These are phyloP conservation scores for Monosporascus sp. DNA, from an alignment of 2,329 filamentous ascomycete genomes.

Conservation along the genomic window DNA sequence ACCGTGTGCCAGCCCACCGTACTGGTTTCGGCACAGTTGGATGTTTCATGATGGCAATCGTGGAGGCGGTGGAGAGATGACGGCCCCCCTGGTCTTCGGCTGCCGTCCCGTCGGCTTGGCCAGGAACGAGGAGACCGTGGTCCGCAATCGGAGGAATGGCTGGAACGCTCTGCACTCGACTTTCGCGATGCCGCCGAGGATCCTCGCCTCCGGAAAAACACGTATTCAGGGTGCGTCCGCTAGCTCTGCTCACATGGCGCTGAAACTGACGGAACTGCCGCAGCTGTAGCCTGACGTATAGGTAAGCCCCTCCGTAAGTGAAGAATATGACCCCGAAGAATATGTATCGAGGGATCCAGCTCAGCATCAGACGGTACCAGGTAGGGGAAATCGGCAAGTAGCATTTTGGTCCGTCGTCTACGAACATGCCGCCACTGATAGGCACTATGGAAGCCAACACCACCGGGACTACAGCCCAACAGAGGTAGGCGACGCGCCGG, in stretches of 20 bases:
- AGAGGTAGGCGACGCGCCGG: constrained; percentile 52
- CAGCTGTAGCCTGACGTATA: constrained; percentile 52
- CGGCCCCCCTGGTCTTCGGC: constrained; percentile 11
- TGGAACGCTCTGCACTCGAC: constrained; percentile 10
- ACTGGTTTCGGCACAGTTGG: constrained; percentile 5
- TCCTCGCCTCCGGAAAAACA: constrained; percentile 3
- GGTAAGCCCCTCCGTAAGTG: constrained; percentile 65
- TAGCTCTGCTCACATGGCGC: constrained; percentile 18
- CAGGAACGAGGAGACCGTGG: constrained; percentile 17
- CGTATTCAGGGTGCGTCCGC: background rate
- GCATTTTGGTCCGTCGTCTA: constrained; percentile 42
- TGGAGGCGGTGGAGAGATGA: constrained; percentile 20
- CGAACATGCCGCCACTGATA: constrained; percentile 22
- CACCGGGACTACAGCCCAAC: constrained; percentile 54
- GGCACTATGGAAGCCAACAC: constrained; percentile 43
- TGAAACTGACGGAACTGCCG: constrained; percentile 31
- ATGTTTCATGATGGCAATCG: constrained; percentile 19
- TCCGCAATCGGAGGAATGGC: constrained; percentile 19
- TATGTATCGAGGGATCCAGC: constrained; percentile 70
- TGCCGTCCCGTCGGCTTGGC: constrained; percentile 6
- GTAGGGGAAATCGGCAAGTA: constrained; percentile 60
- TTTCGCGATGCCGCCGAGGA: constrained; percentile 5
- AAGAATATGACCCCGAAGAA: constrained; percentile 59
- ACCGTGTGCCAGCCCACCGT: constrained; percentile 6
- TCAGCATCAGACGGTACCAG: constrained; percentile 64